A percentile compares a stretch with the other conserved stretches of the same genome.
Evolutionary conservation across 1,284 basidiomycete species (phyloP).

Genomic region (Thelephora terrestris): DNA sequence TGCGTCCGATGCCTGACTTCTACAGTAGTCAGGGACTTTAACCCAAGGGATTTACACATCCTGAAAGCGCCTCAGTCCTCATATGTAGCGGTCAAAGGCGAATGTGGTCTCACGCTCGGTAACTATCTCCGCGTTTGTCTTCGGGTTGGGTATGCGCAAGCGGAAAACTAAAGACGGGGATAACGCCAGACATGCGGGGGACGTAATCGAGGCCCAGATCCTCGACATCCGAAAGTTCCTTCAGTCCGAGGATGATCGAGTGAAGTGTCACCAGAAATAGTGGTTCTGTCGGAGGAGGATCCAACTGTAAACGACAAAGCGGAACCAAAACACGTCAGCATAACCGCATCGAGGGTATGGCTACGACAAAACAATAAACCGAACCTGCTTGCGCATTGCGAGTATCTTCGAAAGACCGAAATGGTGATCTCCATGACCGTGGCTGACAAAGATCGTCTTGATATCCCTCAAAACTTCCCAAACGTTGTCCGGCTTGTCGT

Average conservation of each 20-base stretch:
- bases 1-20: conserved; percentile 65
- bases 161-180: conserved; percentile 26
- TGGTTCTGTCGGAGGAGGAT: conserved; percentile 45
- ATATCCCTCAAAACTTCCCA: conserved; percentile 62
- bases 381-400: conserved; percentile 60
- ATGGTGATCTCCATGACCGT: conserved; percentile 92
- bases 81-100: background rate
- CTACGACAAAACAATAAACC: conserved; percentile 18
- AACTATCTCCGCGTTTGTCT: background rate
- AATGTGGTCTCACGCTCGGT: background rate
- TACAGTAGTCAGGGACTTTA: conserved; percentile 51
- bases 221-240: conserved; percentile 56
- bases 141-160: background rate
- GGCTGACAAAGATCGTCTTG: conserved; percentile 79
- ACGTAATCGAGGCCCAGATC: conserved; percentile 48
- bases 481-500: conserved; percentile 28
- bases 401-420: conserved; percentile 74
- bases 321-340: conserved; percentile 4
- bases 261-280: conserved; percentile 63
- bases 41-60: conserved; percentile 41
- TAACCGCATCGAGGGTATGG: background rate
- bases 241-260: conserved; percentile 49
- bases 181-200: conserved; percentile 36
- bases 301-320: conserved; percentile 30
- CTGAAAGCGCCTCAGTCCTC: conserved; percentile 9